Conservation (phyloP, 768 basidiomycete species). For the Tylopilus plumbeoviolaceoides region DNA sequence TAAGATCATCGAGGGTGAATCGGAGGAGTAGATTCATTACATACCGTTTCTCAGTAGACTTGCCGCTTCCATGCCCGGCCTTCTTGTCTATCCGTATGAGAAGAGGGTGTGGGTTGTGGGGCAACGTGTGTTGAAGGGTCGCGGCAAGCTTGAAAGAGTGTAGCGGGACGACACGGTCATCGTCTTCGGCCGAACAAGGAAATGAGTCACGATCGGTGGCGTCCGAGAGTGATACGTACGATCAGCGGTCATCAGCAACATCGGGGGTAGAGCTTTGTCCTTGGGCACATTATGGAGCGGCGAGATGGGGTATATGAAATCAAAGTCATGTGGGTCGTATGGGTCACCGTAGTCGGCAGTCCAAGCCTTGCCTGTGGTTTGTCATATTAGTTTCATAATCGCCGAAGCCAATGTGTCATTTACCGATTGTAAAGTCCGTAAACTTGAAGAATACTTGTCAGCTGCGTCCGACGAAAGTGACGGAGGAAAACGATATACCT, state of each 20-base stretch:
- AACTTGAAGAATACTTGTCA: conserved; percentile 40
- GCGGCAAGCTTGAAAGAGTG: conserved; percentile 85
- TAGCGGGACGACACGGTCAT: conserved; percentile 82
- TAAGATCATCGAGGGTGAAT: conserved; percentile 11
- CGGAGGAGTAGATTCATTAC: too few relatives aligned
- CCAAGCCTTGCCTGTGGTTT: conserved; percentile 61
- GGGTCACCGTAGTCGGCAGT: conserved; percentile 76
- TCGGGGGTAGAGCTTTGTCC: conserved; percentile 58
- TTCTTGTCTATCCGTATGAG: conserved; percentile 77
- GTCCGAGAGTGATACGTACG: conserved; percentile 44
- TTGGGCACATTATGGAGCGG: conserved; percentile 76
- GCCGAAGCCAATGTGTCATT: conserved; percentile 3
- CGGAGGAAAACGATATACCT: conserved; percentile 38
- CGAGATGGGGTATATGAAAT: conserved; percentile 78
- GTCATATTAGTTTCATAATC: conserved; percentile 6
- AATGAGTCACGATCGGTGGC: conserved; percentile 2
- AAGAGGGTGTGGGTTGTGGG: conserved; percentile 68
- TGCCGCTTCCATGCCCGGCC: conserved; percentile 78
- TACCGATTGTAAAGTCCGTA: conserved; percentile 72
- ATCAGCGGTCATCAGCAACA: conserved; percentile 78
- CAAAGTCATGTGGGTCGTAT: conserved; percentile 71
- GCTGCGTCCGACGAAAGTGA: not conserved
- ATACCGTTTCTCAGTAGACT: conserved; percentile 69
- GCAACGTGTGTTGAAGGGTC: conserved; percentile 61
- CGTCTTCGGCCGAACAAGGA: conserved; percentile 42